Base-by-base conservation (phyloP, 108 stramenopile genomes). In the Thalassiosira profunda region DNA sequence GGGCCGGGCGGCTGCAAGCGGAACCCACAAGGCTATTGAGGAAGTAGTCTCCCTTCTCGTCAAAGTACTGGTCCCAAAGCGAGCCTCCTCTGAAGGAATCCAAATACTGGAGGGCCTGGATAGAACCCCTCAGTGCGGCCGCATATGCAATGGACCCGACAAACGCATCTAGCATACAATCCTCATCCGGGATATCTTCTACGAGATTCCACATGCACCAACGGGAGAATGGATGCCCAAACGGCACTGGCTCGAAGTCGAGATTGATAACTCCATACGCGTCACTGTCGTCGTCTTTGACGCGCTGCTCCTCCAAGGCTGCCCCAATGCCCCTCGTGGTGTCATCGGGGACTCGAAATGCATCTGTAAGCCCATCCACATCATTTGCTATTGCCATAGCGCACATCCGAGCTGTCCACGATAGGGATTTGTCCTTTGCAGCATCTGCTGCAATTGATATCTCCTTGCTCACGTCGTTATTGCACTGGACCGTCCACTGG, bases 371-470 rank as follows among this genome's bases (percentile, higher is more conserved):
- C 28, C 30, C 28, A 35, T 20, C 23, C 2, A 54, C 23, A 24
- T 65, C 63, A 40, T 65, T 20, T 12, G 63, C 12, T 31, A 65
- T 65, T 12, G 63, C 63, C 63, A 65, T 65, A 21, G 63, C 63
- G 4, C 17, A 14, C 54, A 65, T 52, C 6, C 63, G 28, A 26
- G 63, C 52, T 33, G 29, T 33, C 63, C 63, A 65, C 2, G 29
- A 11, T 28, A 65, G 17, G 10, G 51, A 53, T 54, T 3, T 31
- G 40, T 65, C 63, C 4, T 33, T 5, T 34, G 18, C 40, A 42
- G 20, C 53, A 0, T 54, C 40, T 34, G 17, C 20, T 6, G 43
- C 43, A 5, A 44, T 17, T 20, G 18, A 20, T 2, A 44, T 44
- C 20, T 20, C 20, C 6, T 44, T 42, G 0, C 37, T 53, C 2